Evolutionary conservation across 179 eudicot genomes (phyloP), one percentile per base, ranked within the genome.

Genomic region (Pouteria campechiana): DNA sequence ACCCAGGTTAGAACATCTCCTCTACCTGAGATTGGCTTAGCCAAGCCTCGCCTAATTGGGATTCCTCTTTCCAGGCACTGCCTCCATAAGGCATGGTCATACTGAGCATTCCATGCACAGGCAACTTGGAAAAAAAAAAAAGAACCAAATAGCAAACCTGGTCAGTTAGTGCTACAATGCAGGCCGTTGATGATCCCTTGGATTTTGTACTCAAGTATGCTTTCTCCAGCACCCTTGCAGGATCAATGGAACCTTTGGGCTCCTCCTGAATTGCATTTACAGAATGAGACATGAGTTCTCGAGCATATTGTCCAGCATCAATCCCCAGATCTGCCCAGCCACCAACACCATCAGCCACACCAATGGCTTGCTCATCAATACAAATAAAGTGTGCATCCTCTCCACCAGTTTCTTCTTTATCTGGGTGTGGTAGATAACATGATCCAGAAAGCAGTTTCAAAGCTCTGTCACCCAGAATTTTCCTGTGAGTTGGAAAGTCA

Each of bases 271-370:
- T 62, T 15, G 95, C 95, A 40, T 40, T 47, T 21, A 75, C 83
- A 13, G 95, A 73, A 57, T 84, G 60, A 33, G 75, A 67, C 95
- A 84, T 84, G 22, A 84, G 87, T 38, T 81, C 87, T 33, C 80
- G 87, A 29, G 95, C 83, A 63, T 81, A 84, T 37, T 52, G 44
- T 22, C 95, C 95, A 0, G 95, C 75, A 68, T 84, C 73, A 55
- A 84, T 58, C 35, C 95, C 95, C 32, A 61, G 60, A 31, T 84
- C 90, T 57, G 90, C 90, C 95, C 95, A 84, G 43, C 92, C 95
- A 63, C 95, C 95, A 24, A 84, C 95, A 24, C 95, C 95, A 78
- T 84, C 95, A 23, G 95, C 95, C 37, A 84, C 92, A 50, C 95
- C 95, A 29, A 84, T 70, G 22, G 83, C 95, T 60, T 78, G 81